Base-by-base conservation (phyloP, 257 asterid species). In the Linderniella brevidens region DNA sequence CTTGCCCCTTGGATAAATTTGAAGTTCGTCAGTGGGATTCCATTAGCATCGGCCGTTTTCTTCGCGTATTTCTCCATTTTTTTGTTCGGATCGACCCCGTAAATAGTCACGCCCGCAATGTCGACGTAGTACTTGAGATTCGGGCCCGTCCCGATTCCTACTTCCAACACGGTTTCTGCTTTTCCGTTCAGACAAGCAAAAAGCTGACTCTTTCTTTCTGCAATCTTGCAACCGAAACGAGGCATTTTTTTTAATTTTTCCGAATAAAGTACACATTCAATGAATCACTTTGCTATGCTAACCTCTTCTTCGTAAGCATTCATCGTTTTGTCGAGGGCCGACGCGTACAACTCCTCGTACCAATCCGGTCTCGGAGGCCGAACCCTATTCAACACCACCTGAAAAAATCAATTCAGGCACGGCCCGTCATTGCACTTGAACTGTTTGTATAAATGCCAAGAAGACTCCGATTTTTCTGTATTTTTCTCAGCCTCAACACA, bases 81-180 rank as follows among this genome's bases (percentile, higher is more conserved):
- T 64, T 56, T 66, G 50, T 72, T 83, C 5, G 95, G 97, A 63
- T 87, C 97, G 13, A 80, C 60, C 50, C 95, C 97, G 43, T 65
- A 45, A 64, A 87, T 82, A 25, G 55, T 16, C 37, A 72, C 35
- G 36, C 72, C 75, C 0, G 71, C 72, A 53, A 58, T 51, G 58
- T 61, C 65, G 1, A 86, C 86, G 37, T 76, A 87, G 59, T 87
- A 87, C 51, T 74, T 83, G 29, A 87, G 64, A 59, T 87, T 87
- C 10, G 97, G 95, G 58, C 92, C 95, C 0, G 95, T 78, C 58
- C 97, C 95, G 43, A 87, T 56, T 10, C 97, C 97, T 44, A 87
- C 63, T 69, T 87, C 97, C 78, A 80, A 47, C 54, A 83, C 64
- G 13, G 51, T 72, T 9, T 75, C 61, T 1, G 73, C 72, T 20